Percentiles rank a stretch among this genome's conserved stretches.
These are phyloP conservation scores for Candida germanica DNA, from an alignment of 805 yeast genomes.

Conservation along the genomic window DNA sequence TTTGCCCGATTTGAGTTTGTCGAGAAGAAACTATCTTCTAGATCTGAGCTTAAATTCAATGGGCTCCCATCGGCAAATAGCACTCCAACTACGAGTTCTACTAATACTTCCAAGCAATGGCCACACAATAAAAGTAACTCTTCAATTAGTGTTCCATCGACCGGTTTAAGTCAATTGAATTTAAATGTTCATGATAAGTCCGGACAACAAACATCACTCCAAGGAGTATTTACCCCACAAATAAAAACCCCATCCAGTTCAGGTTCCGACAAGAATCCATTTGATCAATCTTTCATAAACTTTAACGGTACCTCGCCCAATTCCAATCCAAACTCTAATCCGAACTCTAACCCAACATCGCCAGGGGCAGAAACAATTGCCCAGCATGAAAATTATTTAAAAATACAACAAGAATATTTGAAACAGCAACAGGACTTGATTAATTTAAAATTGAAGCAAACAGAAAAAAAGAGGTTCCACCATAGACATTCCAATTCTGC, in stretches of 20 bases:
- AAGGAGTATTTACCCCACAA: slow-evolving; percentile 38
- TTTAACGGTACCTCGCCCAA: slow-evolving; percentile 2
- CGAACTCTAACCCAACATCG: slow-evolving; percentile 8
- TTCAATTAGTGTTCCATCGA: not conserved
- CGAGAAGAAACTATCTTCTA: slow-evolving; percentile 37
- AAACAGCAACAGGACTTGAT: slow-evolving; percentile 35
- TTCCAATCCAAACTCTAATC: slow-evolving; percentile 7
- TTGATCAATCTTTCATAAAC: slow-evolving; percentile 22
- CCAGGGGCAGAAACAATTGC: slow-evolving; percentile 4
- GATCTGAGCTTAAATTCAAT: slow-evolving; percentile 7
- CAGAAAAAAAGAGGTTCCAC: not conserved
- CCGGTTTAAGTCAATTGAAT: not conserved
- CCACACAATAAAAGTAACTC: not conserved
- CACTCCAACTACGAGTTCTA: not conserved
- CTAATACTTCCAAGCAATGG: not conserved
- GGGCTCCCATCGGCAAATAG: not conserved
- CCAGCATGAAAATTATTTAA: slow-evolving; percentile 34
- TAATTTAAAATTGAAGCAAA: slow-evolving; percentile 9
- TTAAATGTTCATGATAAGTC: not conserved
- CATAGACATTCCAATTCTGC: slow-evolving; percentile 5
- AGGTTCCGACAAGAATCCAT: slow-evolving; percentile 34
- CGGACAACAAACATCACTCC: slow-evolving; percentile 16
- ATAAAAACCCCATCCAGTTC: slow-evolving; percentile 31
- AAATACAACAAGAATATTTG: slow-evolving; percentile 36
- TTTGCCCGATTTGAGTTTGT: slow-evolving; percentile 49